Conservation (phyloP, 345 rosid species). For the Syzygium aqueum region DNA sequence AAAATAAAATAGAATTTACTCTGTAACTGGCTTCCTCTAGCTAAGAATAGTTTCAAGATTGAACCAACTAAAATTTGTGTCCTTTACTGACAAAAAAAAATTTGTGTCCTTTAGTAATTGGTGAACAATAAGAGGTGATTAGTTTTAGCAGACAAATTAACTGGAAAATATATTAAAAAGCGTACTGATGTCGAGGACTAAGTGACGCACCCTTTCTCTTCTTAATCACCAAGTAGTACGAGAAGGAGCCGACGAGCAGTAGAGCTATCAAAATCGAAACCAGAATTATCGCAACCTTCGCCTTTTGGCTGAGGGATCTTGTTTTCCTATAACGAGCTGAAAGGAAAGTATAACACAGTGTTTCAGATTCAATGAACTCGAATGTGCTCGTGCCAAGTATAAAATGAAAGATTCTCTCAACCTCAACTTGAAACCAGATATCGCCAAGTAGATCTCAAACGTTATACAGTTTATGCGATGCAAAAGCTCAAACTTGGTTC, state of each 20-base stretch:
- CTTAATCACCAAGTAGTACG: background rate
- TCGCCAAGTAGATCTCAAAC: background rate
- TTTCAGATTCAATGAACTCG: background rate
- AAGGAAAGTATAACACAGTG: background rate
- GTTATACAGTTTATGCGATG: fast-evolving
- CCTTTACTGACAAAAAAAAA: no score
- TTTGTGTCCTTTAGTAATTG: background rate
- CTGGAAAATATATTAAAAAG: background rate
- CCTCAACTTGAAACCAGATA: background rate
- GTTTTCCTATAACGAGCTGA: background rate
- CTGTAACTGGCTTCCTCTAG: background rate
- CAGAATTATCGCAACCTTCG: background rate
- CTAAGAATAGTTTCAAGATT: background rate
- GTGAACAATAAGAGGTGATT: background rate
- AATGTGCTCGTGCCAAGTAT: background rate
- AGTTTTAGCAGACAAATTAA: background rate
- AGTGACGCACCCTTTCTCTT: background rate
- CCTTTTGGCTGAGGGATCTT: background rate
- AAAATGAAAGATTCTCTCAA: background rate
- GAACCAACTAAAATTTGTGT: background rate
- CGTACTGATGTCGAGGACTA: background rate
- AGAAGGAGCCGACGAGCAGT: background rate
- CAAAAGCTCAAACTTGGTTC: background rate
- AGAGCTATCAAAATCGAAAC: background rate
- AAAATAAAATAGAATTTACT: background rate